These are phyloP conservation scores for Ustilago crameri DNA, from an alignment of 1,284 basidiomycete species.

Conservation along the genomic window DNA sequence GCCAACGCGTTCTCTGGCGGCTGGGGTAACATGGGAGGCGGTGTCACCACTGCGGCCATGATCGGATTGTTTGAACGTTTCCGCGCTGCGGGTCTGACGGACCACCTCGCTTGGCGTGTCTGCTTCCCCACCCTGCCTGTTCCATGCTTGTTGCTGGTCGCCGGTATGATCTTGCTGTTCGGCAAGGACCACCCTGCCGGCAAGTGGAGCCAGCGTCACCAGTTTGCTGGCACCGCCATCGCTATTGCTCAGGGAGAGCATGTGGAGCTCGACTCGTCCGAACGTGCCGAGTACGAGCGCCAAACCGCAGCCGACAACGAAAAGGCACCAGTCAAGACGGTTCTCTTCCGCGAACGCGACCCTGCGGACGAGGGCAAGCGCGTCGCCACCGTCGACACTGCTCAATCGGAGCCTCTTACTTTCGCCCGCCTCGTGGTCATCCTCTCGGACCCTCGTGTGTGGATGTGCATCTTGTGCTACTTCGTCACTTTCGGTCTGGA, in stretches of 20 bases:
- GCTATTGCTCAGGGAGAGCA: conserved; percentile 67
- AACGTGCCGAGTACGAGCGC: conserved; percentile 64
- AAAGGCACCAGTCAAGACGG: conserved; percentile 51
- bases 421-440: conserved; percentile 68
- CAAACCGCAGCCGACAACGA: conserved; percentile 31
- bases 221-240: conserved; percentile 69
- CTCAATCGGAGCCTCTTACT: conserved; percentile 73
- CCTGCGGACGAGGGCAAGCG: conserved; percentile 38
- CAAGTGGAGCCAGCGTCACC: conserved; percentile 73
- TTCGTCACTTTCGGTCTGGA: conserved; percentile 73
- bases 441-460: conserved; percentile 72
- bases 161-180: conserved; percentile 71
- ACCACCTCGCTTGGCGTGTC: conserved; percentile 74
- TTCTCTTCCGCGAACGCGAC: conserved; percentile 61
- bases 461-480: conserved; percentile 74
- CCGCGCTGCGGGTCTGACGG: conserved; percentile 69
- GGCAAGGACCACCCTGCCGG: conserved; percentile 76
- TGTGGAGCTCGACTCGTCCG: conserved; percentile 62
- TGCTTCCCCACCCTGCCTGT: conserved; percentile 75
- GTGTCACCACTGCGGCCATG: conserved; percentile 74
- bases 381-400: conserved; percentile 69
- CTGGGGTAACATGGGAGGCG: conserved; percentile 71
- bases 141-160: conserved; percentile 72
- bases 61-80: conserved; percentile 73
- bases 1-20: conserved; percentile 63